phyloP scores from a whole-genome alignment of 805 yeast species.

The Nakazawaea laoshanensis region DNA sequence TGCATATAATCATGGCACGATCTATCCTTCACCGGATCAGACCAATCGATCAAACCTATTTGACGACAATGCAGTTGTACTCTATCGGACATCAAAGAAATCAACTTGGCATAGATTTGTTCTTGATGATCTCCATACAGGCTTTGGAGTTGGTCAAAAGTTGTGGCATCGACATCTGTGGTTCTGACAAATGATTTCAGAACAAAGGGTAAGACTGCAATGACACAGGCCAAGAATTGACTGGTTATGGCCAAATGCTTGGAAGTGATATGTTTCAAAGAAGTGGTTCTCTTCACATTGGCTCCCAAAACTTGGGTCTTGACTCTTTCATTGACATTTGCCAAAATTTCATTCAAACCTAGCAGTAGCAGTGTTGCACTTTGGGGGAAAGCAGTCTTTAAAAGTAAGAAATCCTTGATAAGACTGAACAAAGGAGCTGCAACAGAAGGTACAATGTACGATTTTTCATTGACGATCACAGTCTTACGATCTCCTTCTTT shows the following conservation, averaged over 20 bases:
- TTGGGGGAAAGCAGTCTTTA: slow-evolving; percentile 49
- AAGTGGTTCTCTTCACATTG: slow-evolving; percentile 69
- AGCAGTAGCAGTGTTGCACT: slow-evolving; percentile 30
- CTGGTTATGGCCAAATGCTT: slow-evolving; percentile 62
- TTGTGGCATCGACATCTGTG: slow-evolving; percentile 19
- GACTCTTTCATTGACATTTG: slow-evolving; percentile 43
- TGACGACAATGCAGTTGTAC: slow-evolving; percentile 41
- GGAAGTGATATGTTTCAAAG: slow-evolving; percentile 64
- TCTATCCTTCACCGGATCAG: slow-evolving; percentile 29
- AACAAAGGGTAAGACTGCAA: slow-evolving; percentile 27
- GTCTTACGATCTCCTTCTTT: slow-evolving; percentile 28
- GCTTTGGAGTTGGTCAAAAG: slow-evolving; percentile 30
- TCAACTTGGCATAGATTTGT: slow-evolving; percentile 54
- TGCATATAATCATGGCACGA: slow-evolving; percentile 60
- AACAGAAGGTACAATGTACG: slow-evolving; percentile 52
- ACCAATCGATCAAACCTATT: slow-evolving; percentile 41
- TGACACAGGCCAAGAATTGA: slow-evolving; percentile 48
- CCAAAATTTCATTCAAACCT: slow-evolving; percentile 35
- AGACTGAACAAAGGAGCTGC: slow-evolving; percentile 28
- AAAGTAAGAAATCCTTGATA: slow-evolving; percentile 44
- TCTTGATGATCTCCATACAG: slow-evolving; percentile 51
- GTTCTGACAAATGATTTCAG: slow-evolving; percentile 21
- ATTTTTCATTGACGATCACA: slow-evolving; percentile 39
- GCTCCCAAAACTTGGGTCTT: slow-evolving; percentile 62
- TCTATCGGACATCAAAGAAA: slow-evolving; percentile 66